Evolutionary conservation across 2,329 filamentous ascomycete genomes (phyloP).

Genomic region (Pseudogymnoascus sp.): DNA sequence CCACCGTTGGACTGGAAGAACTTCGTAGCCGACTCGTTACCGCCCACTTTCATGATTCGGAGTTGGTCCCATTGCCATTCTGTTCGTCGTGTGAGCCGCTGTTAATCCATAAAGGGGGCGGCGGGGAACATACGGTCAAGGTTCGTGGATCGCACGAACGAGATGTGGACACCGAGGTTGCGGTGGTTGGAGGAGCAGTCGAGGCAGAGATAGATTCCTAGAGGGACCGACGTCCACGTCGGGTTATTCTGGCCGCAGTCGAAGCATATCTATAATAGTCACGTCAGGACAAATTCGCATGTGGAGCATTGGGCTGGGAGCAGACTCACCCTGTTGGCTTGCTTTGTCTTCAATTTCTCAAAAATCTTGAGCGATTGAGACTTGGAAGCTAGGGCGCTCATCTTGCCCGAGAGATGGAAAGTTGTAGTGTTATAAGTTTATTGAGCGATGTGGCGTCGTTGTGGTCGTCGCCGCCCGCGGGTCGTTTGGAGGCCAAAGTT

Average conservation of each 20-base stretch:
- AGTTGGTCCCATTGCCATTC: slow-evolving; percentile 99
- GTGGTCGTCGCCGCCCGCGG: background rate
- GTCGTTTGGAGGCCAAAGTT: background rate
- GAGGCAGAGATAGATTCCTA: slow-evolving; percentile 95
- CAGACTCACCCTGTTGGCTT: slow-evolving; percentile 74
- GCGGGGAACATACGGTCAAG: slow-evolving; percentile 72
- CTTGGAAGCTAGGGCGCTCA: slow-evolving; percentile 70
- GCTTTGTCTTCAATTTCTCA: slow-evolving; percentile 90
- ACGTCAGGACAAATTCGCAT: slow-evolving; percentile 10
- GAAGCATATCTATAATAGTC: slow-evolving; percentile 70
- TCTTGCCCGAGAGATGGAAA: slow-evolving; percentile 27
- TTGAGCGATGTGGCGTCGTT: slow-evolving; percentile 2
- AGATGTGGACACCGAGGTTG: slow-evolving; percentile 97
- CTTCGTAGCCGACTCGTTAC: slow-evolving; percentile 95
- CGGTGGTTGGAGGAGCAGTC: slow-evolving; percentile 96
- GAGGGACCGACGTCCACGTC: slow-evolving; percentile 94
- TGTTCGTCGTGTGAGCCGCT: slow-evolving; percentile 30
- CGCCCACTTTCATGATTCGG: slow-evolving; percentile 94
- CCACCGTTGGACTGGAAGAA: slow-evolving; percentile 97
- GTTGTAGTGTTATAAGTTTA: slow-evolving; percentile 1
- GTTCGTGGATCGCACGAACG: slow-evolving; percentile 96
- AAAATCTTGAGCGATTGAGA: slow-evolving; percentile 95
- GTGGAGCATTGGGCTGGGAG: slow-evolving; percentile 10
- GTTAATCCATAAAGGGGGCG: slow-evolving; percentile 4
- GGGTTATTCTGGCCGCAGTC: slow-evolving; percentile 97